Conservation (phyloP, 192 early-diverging fungal genomes). For the Linnemannia exigua region DNA sequence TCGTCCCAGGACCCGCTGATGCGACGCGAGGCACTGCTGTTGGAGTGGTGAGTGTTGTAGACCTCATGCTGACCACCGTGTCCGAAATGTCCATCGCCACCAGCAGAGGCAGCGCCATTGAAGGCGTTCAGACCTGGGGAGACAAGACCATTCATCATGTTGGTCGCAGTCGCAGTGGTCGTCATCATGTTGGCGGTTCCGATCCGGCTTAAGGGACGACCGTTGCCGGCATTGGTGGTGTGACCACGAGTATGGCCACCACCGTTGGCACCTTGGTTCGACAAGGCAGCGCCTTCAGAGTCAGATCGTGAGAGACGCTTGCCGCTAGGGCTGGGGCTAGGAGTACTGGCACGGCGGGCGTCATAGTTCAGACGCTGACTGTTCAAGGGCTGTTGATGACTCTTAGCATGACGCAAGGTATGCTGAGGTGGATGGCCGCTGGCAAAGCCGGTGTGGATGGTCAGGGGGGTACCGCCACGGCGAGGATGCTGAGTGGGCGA, state of each 20-base stretch:
- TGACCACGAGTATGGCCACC: not conserved
- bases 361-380: slow-evolving; percentile 37
- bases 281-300: slow-evolving; percentile 28
- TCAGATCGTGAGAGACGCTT: slow-evolving; percentile 35
- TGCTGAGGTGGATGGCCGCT: slow-evolving; percentile 39
- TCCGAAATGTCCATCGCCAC: not conserved
- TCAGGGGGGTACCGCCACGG: slow-evolving; percentile 30
- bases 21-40: slow-evolving; percentile 41
- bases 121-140: slow-evolving; percentile 8
- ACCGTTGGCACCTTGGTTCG: slow-evolving; percentile 14
- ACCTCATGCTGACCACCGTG: not conserved
- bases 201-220: slow-evolving; percentile 39
- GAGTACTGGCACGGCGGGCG: slow-evolving; percentile 34
- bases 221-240: not conserved
- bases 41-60: slow-evolving; percentile 40
- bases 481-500: slow-evolving; percentile 28
- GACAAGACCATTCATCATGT: slow-evolving; percentile 41
- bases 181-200: slow-evolving; percentile 30
- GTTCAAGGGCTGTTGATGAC: slow-evolving; percentile 45
- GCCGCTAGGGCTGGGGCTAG: slow-evolving; percentile 36
- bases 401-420: slow-evolving; percentile 48
- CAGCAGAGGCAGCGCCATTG: not conserved
- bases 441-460: slow-evolving; percentile 49
- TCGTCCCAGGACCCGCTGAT: slow-evolving; percentile 54
- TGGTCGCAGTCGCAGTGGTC: slow-evolving; percentile 39